Evolutionary conservation across 805 yeast genomes (phyloP), one percentile per base, ranked within the genome.

Genomic region (Yarrowia phangngaensis): DNA sequence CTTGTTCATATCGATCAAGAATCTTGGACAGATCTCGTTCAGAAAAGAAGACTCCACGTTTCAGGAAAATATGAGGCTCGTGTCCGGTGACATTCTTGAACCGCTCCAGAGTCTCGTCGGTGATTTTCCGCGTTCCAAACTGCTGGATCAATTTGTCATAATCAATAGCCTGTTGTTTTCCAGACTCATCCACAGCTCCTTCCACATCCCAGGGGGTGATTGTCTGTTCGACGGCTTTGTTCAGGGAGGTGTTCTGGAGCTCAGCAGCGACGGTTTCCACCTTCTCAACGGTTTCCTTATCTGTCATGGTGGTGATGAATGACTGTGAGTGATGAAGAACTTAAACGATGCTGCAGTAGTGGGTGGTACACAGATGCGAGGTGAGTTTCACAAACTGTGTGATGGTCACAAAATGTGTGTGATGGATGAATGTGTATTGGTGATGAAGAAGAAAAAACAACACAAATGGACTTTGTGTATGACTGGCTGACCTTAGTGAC

Each of bases 131-230:
- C 27, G 97, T 88, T 58, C 98, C 98, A 60, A 92, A 92, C 62
- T 84, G 85, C 55, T 72, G 71, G 59, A 87, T 84, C 56, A 92
- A 73, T 68, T 87, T 87, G 52, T 86, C 90, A 64, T 92, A 92
- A 69, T 92, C 95, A 57, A 92, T 89, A 20, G 79, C 88, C 64
- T 84, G 89, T n/a, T 84, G 78, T 58, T 82, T 72, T 49, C 98
- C 98, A 4, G 31, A 26, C 59, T 89, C 95, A 51, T 87, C 96
- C 36, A 90, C 94, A 2, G 97, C 97, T 52, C 97, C 98, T 67
- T 85, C 95, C 22, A 92, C 98, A 64, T 92, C 98, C 98, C 98
- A 92, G 40, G 98, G 98, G 1, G 98, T 92, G 53, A 84, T 73
- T 26, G 70, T 72, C 62, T 82, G 89, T 23, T 56, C 62, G 20